Percentiles rank a stretch among this genome's conserved stretches.
These are phyloP conservation scores for Exsudoporus frostii DNA, from an alignment of 768 basidiomycete genomes.

Conservation along the genomic window DNA sequence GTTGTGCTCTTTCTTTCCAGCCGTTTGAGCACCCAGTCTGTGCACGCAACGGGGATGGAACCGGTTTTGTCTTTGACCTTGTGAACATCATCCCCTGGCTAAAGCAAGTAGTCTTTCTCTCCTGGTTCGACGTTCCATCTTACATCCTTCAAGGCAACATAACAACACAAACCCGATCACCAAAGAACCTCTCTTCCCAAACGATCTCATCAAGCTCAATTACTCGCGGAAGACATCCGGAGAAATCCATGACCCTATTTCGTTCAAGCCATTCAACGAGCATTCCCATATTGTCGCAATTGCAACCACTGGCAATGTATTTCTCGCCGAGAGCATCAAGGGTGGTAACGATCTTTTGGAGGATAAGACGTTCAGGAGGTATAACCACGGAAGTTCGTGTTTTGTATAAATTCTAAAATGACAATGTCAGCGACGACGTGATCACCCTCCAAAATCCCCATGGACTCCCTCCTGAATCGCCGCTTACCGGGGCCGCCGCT, in stretches of 20 bases:
- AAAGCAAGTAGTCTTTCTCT: conserved; percentile 52
- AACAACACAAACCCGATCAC: conserved; percentile 78
- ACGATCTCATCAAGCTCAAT: conserved; percentile 74
- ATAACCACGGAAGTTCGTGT: conserved; percentile 11
- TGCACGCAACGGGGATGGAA: conserved; percentile 77
- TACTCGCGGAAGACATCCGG: conserved; percentile 83
- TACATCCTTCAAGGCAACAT: conserved; percentile 56
- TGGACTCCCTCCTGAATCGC: conserved; percentile 60
- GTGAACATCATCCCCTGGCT: conserved; percentile 94
- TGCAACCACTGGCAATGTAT: conserved; percentile 89
- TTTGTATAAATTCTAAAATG: not conserved
- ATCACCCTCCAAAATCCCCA: conserved; percentile 94
- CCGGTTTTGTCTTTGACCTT: conserved; percentile 80
- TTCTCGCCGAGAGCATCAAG: conserved; percentile 85
- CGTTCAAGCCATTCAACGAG: conserved; percentile 95
- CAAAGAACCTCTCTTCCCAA: conserved; percentile 63
- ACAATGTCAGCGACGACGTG: conserved; percentile 64
- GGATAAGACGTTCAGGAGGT: conserved; percentile 87
- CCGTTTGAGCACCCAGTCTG: conserved; percentile 88
- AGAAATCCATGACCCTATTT: conserved; percentile 92
- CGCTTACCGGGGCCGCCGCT: conserved; percentile 29
- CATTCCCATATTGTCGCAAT: conserved; percentile 95
- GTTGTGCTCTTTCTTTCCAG: conserved; percentile 87
- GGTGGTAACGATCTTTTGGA: conserved; percentile 82
- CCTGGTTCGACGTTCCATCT: conserved; percentile 6